Base-by-base conservation (phyloP, 495 filamentous ascomycete species). In the Penicillium diatomitis region DNA sequence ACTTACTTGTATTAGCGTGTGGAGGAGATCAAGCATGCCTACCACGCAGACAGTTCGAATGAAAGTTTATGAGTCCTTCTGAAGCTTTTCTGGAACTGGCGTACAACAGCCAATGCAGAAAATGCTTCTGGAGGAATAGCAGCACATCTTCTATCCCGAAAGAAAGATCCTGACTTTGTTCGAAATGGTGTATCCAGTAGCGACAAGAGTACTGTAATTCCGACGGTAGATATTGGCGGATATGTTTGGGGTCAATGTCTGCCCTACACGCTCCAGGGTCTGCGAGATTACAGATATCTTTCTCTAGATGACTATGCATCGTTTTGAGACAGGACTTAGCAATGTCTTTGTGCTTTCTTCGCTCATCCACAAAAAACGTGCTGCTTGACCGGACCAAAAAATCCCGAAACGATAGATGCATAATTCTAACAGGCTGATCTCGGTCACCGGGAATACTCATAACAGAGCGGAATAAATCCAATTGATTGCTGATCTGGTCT, bases 131-230 rank as follows among this genome's bases (percentile, higher is more conserved):
- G 4, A 56, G 32, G 32, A 56, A 56, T 9, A 27, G 6, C 1
- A 46, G 20, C 0, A n/a, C 12, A 11, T 41, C 20, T 7, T 42
- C 3, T 4, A 7, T 20, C 3, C 9, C 41, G 10, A 4, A 1
- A 4, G 20, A 6, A 1, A 6, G 8, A 29, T 9, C 27, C 4
- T 20, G 4, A 12, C 53, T 27, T 30, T 45, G 30, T 7, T 9
- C 8, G 3, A 75, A 29, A 61, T 82, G 72, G 46, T 68, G 35
- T 39, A 70, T 60, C 76, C 70, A 80, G 52, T 74, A 71, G 7
- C 55, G 60, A 52, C 70, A 78, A 29, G 68, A 49, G 47, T 78
- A 73, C 54, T 57, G 51, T 20, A 69, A 41, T 47, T 66, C 60
- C 27, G 53, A 4, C 38, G 63, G 56, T 8, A 76, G 42, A 27